phyloP scores from a whole-genome alignment of 257 asterid species.

The Solanum pinnatisectum region DNA sequence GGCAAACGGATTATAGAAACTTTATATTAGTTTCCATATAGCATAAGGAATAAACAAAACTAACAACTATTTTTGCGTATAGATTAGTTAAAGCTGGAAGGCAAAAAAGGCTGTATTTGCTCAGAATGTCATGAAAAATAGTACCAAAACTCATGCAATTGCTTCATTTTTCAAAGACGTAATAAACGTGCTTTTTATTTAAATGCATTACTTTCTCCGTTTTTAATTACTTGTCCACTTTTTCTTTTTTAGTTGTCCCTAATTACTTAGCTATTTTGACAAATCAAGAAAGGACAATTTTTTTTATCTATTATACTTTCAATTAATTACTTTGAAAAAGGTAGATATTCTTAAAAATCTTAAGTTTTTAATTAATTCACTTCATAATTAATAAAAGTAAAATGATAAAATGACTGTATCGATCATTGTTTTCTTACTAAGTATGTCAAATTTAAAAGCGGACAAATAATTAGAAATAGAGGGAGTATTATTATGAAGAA shows the following conservation, averaged over 20 bases:
- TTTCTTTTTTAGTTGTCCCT: too few relatives aligned
- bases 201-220: background rate
- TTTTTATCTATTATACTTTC: too few relatives aligned
- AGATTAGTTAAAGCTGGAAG: background rate
- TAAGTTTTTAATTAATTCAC: too few relatives aligned
- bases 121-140: background rate
- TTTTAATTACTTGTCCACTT: too few relatives aligned
- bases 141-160: background rate
- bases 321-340: too few relatives aligned
- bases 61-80: background rate
- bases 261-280: too few relatives aligned
- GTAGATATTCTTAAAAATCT: too few relatives aligned
- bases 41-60: background rate
- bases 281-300: too few relatives aligned
- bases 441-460: rapidly evolving
- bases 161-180: background rate
- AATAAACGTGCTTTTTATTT: background rate
- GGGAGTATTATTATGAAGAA: background rate
- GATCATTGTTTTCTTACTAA: rapidly evolving
- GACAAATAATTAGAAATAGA: rapidly evolving
- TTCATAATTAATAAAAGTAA: too few relatives aligned
- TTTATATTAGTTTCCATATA: background rate
- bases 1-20: background rate
- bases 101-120: background rate
- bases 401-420: too few relatives aligned